Base-by-base conservation (phyloP, 2,329 filamentous ascomycete genomes). In the Claviceps spartinae region DNA sequence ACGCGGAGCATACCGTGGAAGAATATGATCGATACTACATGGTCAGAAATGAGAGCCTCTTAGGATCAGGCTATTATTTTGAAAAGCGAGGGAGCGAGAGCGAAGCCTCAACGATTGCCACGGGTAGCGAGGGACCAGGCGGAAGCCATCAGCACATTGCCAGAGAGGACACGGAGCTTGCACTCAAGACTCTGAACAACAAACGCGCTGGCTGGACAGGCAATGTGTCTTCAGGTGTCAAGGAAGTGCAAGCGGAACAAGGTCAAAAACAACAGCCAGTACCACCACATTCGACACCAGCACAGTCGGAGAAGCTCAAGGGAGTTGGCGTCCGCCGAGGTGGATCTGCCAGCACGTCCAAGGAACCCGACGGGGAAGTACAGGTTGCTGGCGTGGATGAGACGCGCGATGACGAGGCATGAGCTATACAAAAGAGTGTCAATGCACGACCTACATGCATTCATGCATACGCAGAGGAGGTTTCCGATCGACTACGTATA, bases 1-100 rank as follows among this genome's bases (percentile, higher is more conserved):
- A 74, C 43, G 72, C 78, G 0, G 73, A 75, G 47, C 78, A 82
- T 60, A 73, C 75, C 2, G 70, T 75, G 53, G 79, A 81, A 59
- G 78, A 84, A 61, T 83, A 79, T 57, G 78, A 76, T 50, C 72
- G 72, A 42, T 83, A 82, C 59, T 70, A 69, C 48, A 64, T 69
- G 30, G 76, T 74, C 30, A 69, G 77, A n/a, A 69, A 72, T 47
- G 69, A 71, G 54, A 78, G 74, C 58, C 61, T 79, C 11, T 63
- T 77, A 7, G 71, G 68, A 3, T 67, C 67, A 3, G 63, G 60
- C 13, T 61, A 59, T 45, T 54, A 58, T 13, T 58, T 62, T 16
- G 51, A 57, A 7, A 60, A 61, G 46, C 61, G 60, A 16, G 62
- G 61, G 4, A 68, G 66, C 46, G 67, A 69, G 52, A 69, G 67